Evolutionary conservation across 2,329 filamentous ascomycete species (phyloP).

Genomic region (Exutisphaerella laricina): DNA sequence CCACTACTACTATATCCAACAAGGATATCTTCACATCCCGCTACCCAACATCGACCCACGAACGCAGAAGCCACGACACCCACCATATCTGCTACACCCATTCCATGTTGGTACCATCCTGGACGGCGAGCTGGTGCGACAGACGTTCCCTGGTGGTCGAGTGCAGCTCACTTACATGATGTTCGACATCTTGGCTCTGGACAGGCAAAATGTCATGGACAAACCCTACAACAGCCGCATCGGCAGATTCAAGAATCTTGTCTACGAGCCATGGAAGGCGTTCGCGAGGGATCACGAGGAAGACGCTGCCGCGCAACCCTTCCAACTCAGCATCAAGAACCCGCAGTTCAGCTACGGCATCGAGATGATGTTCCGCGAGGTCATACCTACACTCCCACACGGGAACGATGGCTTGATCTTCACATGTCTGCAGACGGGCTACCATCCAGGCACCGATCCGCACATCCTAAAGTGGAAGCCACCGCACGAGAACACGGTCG

Average conservation of each 20-base stretch:
- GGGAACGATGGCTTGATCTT: constrained; percentile 97
- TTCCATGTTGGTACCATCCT: constrained; percentile 80
- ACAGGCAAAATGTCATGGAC: constrained; percentile 68
- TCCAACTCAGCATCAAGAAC: constrained; percentile 78
- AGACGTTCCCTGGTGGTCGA: constrained; percentile 60
- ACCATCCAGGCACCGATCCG: constrained; percentile 83
- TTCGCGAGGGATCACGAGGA: constrained; percentile 59
- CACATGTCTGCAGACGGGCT: constrained; percentile 82
- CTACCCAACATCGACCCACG: constrained; percentile 47
- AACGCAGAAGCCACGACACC: background rate
- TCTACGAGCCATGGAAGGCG: constrained; percentile 23
- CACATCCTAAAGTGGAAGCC: constrained; percentile 99
- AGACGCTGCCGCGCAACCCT: constrained; percentile 65
- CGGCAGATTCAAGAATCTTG: constrained; percentile 63
- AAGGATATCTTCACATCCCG: constrained; percentile 71
- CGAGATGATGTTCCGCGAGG: constrained; percentile 83
- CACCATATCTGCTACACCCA: constrained; percentile 40
- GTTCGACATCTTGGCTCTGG: constrained; percentile 85
- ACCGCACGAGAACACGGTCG: constrained; percentile 87
- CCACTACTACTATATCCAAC: constrained; percentile 82
- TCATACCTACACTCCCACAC: constrained; percentile 78
- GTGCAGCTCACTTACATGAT: constrained; percentile 77
- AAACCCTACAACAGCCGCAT: constrained; percentile 82
- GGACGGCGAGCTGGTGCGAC: constrained; percentile 89
- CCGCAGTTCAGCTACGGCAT: constrained; percentile 87